Evolutionary conservation across 495 filamentous ascomycete species (phyloP).

Genomic region (Aspergillus olivimuriae): DNA sequence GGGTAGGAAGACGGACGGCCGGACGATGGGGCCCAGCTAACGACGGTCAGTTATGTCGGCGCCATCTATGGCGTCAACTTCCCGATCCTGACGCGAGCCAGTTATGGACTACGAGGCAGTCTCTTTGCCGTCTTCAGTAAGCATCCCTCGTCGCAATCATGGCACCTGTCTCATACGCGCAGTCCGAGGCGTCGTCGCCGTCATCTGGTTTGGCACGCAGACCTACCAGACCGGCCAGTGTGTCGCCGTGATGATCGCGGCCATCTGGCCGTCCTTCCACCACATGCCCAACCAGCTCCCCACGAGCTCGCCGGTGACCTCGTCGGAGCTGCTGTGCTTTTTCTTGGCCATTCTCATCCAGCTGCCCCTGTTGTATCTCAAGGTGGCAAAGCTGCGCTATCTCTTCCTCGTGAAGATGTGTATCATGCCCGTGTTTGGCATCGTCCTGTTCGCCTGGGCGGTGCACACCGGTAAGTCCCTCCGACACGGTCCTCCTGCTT

Average conservation of each 20-base stretch:
- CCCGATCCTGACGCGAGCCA: constrained; percentile 19
- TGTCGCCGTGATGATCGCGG: constrained; percentile 44
- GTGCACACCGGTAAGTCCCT: constrained; percentile 18
- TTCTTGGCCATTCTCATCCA: constrained; percentile 46
- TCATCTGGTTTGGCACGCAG: constrained; percentile 20
- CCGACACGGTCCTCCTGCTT: neutral
- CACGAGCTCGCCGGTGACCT: constrained; percentile 34
- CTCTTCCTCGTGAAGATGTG: constrained; percentile 54
- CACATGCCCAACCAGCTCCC: constrained; percentile 46
- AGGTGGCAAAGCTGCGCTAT: constrained; percentile 49
- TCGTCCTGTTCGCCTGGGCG: constrained; percentile 49
- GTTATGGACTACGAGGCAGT: constrained; percentile 54
- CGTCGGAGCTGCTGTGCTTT: constrained; percentile 41
- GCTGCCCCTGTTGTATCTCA: constrained; percentile 41
- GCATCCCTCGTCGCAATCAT: too few relatives aligned
- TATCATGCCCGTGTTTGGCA: constrained; percentile 44
- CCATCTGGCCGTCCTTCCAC: constrained; percentile 53
- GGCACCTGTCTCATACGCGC: too few relatives aligned
- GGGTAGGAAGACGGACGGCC: too few relatives aligned
- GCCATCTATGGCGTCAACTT: constrained; percentile 23
- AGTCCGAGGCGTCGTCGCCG: constrained; percentile 23
- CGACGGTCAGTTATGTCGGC: constrained; percentile 27
- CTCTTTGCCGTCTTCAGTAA: constrained; percentile 36
- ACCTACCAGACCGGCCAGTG: constrained; percentile 46
- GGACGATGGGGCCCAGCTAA: too few relatives aligned